phyloP scores from a whole-genome alignment of 768 basidiomycete species.

The Boletus vermiculosoides region DNA sequence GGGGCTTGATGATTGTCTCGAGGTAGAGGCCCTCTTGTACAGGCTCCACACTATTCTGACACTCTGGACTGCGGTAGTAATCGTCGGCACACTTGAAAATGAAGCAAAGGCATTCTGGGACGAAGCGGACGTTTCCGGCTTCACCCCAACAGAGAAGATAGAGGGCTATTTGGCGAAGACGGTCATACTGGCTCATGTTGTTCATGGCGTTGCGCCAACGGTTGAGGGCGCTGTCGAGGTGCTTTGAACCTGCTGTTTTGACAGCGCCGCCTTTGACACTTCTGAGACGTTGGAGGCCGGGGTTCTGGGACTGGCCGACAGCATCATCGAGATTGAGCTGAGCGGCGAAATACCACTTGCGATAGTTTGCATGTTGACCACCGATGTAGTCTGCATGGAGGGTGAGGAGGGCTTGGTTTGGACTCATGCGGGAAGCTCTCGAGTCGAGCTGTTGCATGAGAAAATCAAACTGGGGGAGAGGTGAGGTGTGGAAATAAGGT shows the following conservation, averaged over 20 bases:
- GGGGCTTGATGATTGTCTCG: slow-evolving; percentile 85
- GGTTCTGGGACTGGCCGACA: slow-evolving; percentile 92
- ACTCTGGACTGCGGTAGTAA: slow-evolving; percentile 97
- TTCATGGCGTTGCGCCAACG: slow-evolving; percentile 99
- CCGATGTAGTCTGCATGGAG: slow-evolving; percentile 99
- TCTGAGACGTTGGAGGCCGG: slow-evolving; percentile 85
- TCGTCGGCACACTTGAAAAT: slow-evolving; percentile 99
- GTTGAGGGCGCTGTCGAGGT: slow-evolving; percentile 89
- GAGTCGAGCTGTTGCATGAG: slow-evolving; percentile 98
- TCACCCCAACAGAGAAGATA: slow-evolving; percentile 99
- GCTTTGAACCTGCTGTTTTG: slow-evolving; percentile 62
- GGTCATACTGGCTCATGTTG: slow-evolving; percentile 98
- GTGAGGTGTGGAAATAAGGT: slow-evolving; percentile 5
- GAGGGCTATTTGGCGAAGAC: slow-evolving; percentile 92
- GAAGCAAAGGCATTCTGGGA: slow-evolving; percentile 96
- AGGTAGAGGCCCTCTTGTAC: slow-evolving; percentile 95
- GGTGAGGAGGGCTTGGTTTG: slow-evolving; percentile 92
- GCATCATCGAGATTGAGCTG: slow-evolving; percentile 99
- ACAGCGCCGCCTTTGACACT: slow-evolving; percentile 66
- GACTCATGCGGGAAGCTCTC: slow-evolving; percentile 96
- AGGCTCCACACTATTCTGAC: slow-evolving; percentile 90
- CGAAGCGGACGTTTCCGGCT: slow-evolving; percentile 95
- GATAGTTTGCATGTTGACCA: slow-evolving; percentile 97
- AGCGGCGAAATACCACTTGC: slow-evolving; percentile 99
- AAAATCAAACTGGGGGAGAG: slow-evolving; percentile 77